A percentile compares a stretch with the other conserved stretches of the same genome.
These are phyloP conservation scores for Linnemannia zychae DNA, from an alignment of 192 early-diverging fungal genomes.

Conservation along the genomic window DNA sequence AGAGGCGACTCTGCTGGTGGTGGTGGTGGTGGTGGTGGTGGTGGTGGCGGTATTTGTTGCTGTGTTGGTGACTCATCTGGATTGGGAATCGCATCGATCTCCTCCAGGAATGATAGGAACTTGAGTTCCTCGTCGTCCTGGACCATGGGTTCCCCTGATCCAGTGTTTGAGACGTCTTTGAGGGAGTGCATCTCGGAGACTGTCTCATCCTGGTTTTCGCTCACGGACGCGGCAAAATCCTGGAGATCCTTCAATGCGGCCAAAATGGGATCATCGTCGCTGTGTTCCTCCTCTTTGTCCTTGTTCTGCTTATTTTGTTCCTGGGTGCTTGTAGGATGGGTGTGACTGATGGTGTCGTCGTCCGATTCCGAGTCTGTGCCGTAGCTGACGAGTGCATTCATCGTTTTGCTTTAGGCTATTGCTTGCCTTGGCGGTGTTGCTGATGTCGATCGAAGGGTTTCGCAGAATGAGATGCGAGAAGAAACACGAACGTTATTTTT, in stretches of 20 bases:
- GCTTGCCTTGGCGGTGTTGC: background rate
- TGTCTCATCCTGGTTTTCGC: background rate
- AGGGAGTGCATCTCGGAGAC: background rate
- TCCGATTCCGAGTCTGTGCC: slow-evolving; percentile 36
- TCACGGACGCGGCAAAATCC: slow-evolving; percentile 34
- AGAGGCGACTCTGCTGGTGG: background rate
- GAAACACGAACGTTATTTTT: too few relatives aligned
- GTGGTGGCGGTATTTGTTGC: background rate
- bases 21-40: slow-evolving; percentile 16
- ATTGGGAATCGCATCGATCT: slow-evolving; percentile 37
- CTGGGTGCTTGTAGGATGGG: background rate
- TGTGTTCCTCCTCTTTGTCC: background rate
- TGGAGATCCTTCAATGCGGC: slow-evolving; percentile 40
- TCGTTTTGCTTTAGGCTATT: background rate
- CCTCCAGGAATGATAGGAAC: slow-evolving; percentile 37
- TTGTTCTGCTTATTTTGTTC: background rate
- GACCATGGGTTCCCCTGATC: background rate
- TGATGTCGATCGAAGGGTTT: background rate
- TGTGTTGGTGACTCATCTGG: slow-evolving; percentile 2
- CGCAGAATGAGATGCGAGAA: background rate
- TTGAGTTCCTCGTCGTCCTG: slow-evolving; percentile 14
- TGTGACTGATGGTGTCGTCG: background rate
- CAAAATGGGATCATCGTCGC: slow-evolving; percentile 29
- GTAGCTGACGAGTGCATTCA: slow-evolving; percentile 44
- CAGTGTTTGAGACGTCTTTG: background rate